Base-by-base conservation (phyloP, 2,329 filamentous ascomycete genomes). In the Botryotinia narcissicola region DNA sequence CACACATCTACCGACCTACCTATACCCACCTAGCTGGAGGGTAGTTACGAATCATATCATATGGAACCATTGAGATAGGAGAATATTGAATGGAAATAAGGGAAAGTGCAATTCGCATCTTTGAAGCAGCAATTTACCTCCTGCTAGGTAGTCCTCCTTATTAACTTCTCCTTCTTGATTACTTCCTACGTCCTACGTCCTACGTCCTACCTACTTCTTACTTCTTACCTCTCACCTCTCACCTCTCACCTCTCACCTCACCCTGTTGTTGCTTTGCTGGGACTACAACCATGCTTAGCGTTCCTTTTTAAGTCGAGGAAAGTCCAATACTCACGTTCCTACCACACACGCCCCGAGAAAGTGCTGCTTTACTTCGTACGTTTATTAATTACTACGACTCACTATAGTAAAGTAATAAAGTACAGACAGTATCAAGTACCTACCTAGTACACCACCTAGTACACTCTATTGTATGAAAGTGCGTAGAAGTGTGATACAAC, bases 261-360 rank as follows among this genome's bases (percentile, higher is more conserved):
- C 14, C 61, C 40, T 51, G 22, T 40, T 29, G 46, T n/a, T 64
- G 40, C 42, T 46, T 54, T 66, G 42, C 44, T 44, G 44, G 42
- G 44, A 18, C 46, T 5, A 40, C 14, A 40, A 54, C 64, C 64
- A 67, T 67, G 46, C 44, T 67, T 67, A 67, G 64, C 35, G 66
- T 57, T 40, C n/a, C 46, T 18, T 29, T 40, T 29, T 67, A 9
- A 68, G 57, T 68, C 48, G 48, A 57, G 48, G 40, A 68, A 68
- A 37, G 51, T 29, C 51, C 16, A 35, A 40, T 51, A 51, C 46
- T 51, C 44, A 66, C 63, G 42, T 48, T 32, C 44, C 20, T 51
- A n/a, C 32, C 51, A 57, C n/a, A 18, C 51, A 29, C n/a, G 51
- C 63, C 44, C 48, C 20, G 10, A 8, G 14, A 51, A 66, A 51